phyloP scores from a whole-genome alignment of 2,329 filamentous ascomycete genomes.

The Colletotrichum destructivum region DNA sequence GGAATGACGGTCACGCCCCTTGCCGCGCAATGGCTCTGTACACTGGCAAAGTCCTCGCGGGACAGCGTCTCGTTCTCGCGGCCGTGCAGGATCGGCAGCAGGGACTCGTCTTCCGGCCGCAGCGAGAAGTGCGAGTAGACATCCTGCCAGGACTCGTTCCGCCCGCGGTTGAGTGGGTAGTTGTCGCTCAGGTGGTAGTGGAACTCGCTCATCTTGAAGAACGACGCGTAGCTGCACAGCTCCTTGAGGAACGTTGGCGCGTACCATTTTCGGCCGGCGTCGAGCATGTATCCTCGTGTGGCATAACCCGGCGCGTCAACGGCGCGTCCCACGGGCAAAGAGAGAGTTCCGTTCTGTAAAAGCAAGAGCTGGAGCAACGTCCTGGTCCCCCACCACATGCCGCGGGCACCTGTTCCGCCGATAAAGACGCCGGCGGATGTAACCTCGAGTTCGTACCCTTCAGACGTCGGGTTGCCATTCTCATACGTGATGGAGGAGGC shows the following conservation, averaged over 20 bases:
- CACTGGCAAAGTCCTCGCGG: slow-evolving; percentile 59
- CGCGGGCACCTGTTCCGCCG: slow-evolving; percentile 58
- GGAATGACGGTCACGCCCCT: slow-evolving; percentile 68
- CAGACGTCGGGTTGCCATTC: slow-evolving; percentile 61
- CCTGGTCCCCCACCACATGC: slow-evolving; percentile 64
- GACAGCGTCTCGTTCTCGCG: slow-evolving; percentile 46
- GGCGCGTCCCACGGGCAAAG: slow-evolving; percentile 47
- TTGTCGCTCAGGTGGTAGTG: slow-evolving; percentile 67
- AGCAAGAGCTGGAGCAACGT: slow-evolving; percentile 60
- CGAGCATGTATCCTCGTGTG: slow-evolving; percentile 60
- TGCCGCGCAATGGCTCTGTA: slow-evolving; percentile 65
- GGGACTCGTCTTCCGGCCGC: slow-evolving; percentile 48
- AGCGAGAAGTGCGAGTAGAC: slow-evolving; percentile 63
- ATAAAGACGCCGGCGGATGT: slow-evolving; percentile 52
- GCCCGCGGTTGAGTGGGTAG: slow-evolving; percentile 62
- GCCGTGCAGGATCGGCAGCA: slow-evolving; percentile 44
- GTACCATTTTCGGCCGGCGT: slow-evolving; percentile 48
- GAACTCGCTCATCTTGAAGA: slow-evolving; percentile 65
- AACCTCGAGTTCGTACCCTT: slow-evolving; percentile 64
- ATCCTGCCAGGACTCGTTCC: slow-evolving; percentile 60
- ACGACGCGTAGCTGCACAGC: slow-evolving; percentile 60
- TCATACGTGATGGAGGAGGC: slow-evolving; percentile 58
- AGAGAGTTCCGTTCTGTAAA: slow-evolving; percentile 48
- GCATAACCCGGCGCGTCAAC: slow-evolving; percentile 60
- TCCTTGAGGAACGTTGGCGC: slow-evolving; percentile 55